Percentiles rank a stretch among this genome's conserved stretches.
phyloP scores from a whole-genome alignment of 2,329 filamentous ascomycete genomes.

The Apiospora hydei region DNA sequence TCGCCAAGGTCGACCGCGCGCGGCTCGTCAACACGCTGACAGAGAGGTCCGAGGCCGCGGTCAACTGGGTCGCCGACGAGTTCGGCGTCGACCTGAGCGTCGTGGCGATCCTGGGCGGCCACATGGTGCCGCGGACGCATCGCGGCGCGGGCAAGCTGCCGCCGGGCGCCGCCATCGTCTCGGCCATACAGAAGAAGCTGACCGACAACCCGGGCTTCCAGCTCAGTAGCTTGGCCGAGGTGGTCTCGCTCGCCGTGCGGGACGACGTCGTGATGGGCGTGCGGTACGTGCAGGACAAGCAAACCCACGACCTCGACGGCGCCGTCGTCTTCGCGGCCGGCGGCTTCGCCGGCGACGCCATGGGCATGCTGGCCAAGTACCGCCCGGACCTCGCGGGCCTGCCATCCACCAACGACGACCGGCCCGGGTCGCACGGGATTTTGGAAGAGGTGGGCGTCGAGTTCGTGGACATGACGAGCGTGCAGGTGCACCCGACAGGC shows the following conservation, averaged over 20 bases:
- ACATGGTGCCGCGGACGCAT: conserved; percentile 63
- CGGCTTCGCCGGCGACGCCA: conserved; percentile 68
- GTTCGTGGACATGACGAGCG: conserved; percentile 60
- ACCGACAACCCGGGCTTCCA: conserved; percentile 57
- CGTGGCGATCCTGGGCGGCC: conserved; percentile 67
- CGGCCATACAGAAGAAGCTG: conserved; percentile 58
- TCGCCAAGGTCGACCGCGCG: conserved; percentile 44
- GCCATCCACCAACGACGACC: conserved; percentile 69
- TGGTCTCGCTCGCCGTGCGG: conserved; percentile 54
- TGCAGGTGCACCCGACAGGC: conserved; percentile 71
- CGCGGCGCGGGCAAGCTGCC: conserved; percentile 62
- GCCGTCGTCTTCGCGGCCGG: conserved; percentile 67
- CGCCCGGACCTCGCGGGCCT: conserved; percentile 65
- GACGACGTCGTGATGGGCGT: conserved; percentile 56
- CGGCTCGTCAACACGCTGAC: conserved; percentile 58
- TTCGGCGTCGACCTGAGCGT: conserved; percentile 64
- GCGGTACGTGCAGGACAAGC: conserved; percentile 50
- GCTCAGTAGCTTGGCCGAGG: conserved; percentile 59
- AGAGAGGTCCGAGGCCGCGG: conserved; percentile 52
- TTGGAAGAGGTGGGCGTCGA: conserved; percentile 49
- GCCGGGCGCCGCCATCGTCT: conserved; percentile 66
- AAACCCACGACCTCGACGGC: conserved; percentile 51
- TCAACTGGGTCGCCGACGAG: conserved; percentile 64
- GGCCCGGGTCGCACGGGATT: conserved; percentile 59
- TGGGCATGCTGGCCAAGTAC: conserved; percentile 62